Evolutionary conservation across 805 yeast species (phyloP).

Genomic region (Starmerella vaccinii): DNA sequence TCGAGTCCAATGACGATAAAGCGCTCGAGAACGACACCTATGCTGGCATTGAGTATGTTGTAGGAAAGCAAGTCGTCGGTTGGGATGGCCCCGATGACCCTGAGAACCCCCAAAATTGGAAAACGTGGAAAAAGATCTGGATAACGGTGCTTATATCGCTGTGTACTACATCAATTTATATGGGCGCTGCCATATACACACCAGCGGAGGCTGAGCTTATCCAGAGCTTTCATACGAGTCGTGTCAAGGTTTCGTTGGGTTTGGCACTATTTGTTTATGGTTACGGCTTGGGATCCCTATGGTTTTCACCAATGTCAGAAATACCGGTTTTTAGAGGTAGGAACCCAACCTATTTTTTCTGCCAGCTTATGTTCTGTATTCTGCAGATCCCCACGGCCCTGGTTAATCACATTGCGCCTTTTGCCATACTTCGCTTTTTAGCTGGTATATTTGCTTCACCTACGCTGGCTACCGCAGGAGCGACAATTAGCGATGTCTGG

Average conservation of each 20-base stretch:
- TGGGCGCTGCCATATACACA: conserved; percentile 50
- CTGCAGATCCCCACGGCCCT: conserved; percentile 51
- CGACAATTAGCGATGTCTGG: conserved; percentile 43
- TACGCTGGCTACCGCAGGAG: conserved; percentile 49
- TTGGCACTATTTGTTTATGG: conserved; percentile 48
- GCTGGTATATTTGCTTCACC: conserved; percentile 50
- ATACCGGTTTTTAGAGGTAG: conserved; percentile 38
- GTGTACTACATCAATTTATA: conserved; percentile 44
- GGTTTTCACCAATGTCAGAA: conserved; percentile 49
- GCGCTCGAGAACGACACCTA: neutral
- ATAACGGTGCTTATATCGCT: conserved; percentile 36
- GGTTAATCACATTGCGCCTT: conserved; percentile 40
- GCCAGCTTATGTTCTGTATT: conserved; percentile 40
- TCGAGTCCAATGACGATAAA: no score
- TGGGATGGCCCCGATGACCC: conserved; percentile 29
- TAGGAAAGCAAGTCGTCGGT: conserved; percentile 37
- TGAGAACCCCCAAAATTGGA: conserved; percentile 49
- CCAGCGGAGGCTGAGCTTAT: conserved; percentile 42
- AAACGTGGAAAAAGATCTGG: conserved; percentile 33
- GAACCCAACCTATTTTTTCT: conserved; percentile 38
- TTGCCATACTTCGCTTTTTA: conserved; percentile 43
- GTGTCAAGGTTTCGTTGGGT: conserved; percentile 40
- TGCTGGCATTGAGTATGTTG: conserved; percentile 47
- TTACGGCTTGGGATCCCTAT: conserved; percentile 49
- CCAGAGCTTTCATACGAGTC: conserved; percentile 34